Base-by-base conservation (phyloP, 2,329 filamentous ascomycete genomes). In the Verticillium albo-atrum region DNA sequence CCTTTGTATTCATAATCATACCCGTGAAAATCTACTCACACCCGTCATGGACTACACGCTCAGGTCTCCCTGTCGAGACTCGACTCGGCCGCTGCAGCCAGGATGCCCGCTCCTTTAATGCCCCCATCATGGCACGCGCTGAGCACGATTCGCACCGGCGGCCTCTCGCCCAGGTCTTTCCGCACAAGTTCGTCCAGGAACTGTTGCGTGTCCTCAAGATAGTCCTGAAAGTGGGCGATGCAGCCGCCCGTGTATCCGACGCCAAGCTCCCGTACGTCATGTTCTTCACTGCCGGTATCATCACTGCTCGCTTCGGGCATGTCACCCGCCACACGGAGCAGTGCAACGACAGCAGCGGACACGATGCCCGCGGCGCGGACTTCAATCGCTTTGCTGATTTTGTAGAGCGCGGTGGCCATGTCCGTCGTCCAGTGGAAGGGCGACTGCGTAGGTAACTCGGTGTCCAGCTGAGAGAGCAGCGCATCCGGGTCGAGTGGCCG, bases 211-310 rank as follows among this genome's bases (percentile, higher is more conserved):
- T 89, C 88, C 52, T 77, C 74, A 50, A 90, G 77, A 72, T 91
- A 92, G 65, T 89, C 82, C 54, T 90, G 89, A 67, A 92, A 92
- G 67, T 90, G 86, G n/a, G 87, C 84, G 61, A 93, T 93, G 68
- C 90, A 92, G 6, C 89, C 89, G 32, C 90, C 90, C 0, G 90
- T 92, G 69, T 91, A 93, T 1, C 90, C 90, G 25, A 93, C 88
- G 1, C 91, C 86, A 30, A 94, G 72, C 65, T 91, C 87, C 62
- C 76, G 66, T 61, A 70, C 63, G 42, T 59, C 61, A n/a, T 54
- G 58, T 62, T 61, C 4, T 9, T 14, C 30, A 57, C 25, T 25
- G 14, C 5, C n/a, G 27, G 6, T 27, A 26, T 59, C 15, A n/a
- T n/a, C n/a, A n/a, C n/a, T n/a, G 56, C 47, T 50, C 58, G 56